Percentiles rank a stretch among this genome's conserved stretches.
Evolutionary conservation across 495 filamentous ascomycete genomes (phyloP).

Genomic region (Daldinia loculata): DNA sequence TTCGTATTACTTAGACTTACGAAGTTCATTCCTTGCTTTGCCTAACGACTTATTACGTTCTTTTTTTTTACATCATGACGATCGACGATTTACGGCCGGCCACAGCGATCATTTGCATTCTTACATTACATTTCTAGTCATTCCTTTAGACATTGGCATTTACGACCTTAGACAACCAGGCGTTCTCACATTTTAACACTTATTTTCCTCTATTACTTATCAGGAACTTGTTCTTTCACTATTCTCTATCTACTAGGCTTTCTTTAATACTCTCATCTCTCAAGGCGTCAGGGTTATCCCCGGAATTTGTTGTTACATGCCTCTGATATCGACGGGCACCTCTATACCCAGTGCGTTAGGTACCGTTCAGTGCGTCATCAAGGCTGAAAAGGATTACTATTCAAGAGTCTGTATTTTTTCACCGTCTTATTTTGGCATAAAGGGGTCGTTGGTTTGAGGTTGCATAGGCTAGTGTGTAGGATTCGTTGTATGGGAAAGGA

Average conservation of each 20-base stretch:
- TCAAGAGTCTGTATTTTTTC: conserved; percentile 22
- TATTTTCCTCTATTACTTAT: conserved; percentile 11
- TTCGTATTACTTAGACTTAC: conserved; percentile 12
- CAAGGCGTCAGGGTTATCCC: conserved; percentile 32
- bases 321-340: conserved; percentile 41
- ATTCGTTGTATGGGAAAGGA: conserved; percentile 11
- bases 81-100: conserved; percentile 48
- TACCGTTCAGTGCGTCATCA: conserved; percentile 38
- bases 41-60: conserved; percentile 25
- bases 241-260: conserved; percentile 28
- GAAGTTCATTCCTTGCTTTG: conserved; percentile 18
- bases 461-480: conserved; percentile 22
- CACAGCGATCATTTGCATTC: conserved; percentile 41
- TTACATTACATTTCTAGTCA: conserved; percentile 32
- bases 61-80: conserved; percentile 30
- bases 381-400: conserved; percentile 33
- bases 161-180: conserved; percentile 22
- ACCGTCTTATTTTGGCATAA: conserved; percentile 8
- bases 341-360: conserved; percentile 50
- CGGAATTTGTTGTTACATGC: conserved; percentile 10
- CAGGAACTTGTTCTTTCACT: conserved; percentile 7
- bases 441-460: conserved; percentile 20
- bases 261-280: conserved; percentile 26
- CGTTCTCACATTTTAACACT: conserved; percentile 24
- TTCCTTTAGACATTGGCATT: conserved; percentile 37